phyloP scores from a whole-genome alignment of 2,329 filamentous ascomycete species.

The Celoporthe dispersa region DNA sequence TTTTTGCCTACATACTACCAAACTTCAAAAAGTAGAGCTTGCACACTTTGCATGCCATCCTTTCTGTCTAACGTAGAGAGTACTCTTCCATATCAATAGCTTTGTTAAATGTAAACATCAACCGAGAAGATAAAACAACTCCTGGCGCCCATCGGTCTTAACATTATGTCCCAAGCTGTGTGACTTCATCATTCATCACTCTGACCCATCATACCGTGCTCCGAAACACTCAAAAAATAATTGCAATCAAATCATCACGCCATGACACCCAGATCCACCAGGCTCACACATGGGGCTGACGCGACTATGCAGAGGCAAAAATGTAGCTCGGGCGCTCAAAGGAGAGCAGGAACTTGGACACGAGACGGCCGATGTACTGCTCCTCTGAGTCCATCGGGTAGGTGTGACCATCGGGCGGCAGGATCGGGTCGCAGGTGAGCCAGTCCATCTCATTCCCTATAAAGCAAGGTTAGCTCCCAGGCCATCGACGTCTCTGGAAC shows the following conservation, averaged over 20 bases:
- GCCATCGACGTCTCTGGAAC: background rate
- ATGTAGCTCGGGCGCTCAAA: conserved; percentile 56
- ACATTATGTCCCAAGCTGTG: background rate
- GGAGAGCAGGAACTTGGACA: conserved; percentile 59
- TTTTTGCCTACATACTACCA: conserved; percentile 64
- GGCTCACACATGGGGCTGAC: conserved; percentile 4
- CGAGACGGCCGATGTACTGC: conserved; percentile 57
- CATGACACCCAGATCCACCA: background rate
- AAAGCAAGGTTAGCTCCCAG: background rate
- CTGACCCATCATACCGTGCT: background rate
- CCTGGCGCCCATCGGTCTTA: background rate
- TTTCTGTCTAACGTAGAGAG: background rate
- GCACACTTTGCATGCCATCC: background rate
- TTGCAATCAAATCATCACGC: background rate
- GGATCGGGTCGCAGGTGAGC: conserved; percentile 51
- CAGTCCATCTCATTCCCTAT: conserved; percentile 48
- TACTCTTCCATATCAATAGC: background rate
- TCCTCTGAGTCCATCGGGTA: conserved; percentile 53
- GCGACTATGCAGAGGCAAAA: conserved; percentile 41
- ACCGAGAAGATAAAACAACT: background rate
- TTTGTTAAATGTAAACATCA: background rate
- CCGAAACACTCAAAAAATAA: background rate
- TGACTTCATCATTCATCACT: conserved; percentile 2
- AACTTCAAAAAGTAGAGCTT: background rate
- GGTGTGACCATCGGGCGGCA: conserved; percentile 50